Conservation (phyloP, 768 basidiomycete species). For the Dictyophora rubrovolvata region DNA sequence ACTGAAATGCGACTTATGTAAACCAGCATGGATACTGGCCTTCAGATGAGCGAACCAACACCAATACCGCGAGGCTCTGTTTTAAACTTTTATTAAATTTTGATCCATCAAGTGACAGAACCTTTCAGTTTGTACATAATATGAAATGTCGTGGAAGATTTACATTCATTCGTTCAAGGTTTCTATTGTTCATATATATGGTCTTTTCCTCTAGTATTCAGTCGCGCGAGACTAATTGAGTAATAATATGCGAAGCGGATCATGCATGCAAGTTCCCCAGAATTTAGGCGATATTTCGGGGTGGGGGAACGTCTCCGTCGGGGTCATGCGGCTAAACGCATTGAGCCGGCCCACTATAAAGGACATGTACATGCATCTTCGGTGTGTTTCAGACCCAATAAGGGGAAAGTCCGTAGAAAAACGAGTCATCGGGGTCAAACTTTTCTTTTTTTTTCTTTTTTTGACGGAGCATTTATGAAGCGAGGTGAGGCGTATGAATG, state of each 20-base stretch:
- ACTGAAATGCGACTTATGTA: no score
- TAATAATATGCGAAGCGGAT: neutral
- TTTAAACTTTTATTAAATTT: no score
- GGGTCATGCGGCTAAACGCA: neutral
- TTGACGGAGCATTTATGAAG: neutral
- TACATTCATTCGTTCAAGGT: no score
- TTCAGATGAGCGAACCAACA: no score
- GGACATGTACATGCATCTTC: neutral
- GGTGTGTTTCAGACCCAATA: neutral
- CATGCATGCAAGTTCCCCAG: neutral
- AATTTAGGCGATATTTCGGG: neutral
- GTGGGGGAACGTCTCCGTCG: neutral
- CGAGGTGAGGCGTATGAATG: neutral
- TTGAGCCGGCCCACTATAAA: neutral
- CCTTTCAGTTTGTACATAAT: no score
- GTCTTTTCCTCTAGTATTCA: no score
- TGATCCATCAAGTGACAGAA: no score
- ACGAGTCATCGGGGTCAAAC: neutral
- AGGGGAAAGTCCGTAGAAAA: neutral
- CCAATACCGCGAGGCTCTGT: no score
- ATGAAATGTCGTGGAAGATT: no score
- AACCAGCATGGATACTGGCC: no score
- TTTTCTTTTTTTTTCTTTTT: neutral
- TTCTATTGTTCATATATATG: no score
- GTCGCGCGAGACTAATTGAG: no score